phyloP scores from a whole-genome alignment of 805 yeast species.

The Yarrowia sp. region DNA sequence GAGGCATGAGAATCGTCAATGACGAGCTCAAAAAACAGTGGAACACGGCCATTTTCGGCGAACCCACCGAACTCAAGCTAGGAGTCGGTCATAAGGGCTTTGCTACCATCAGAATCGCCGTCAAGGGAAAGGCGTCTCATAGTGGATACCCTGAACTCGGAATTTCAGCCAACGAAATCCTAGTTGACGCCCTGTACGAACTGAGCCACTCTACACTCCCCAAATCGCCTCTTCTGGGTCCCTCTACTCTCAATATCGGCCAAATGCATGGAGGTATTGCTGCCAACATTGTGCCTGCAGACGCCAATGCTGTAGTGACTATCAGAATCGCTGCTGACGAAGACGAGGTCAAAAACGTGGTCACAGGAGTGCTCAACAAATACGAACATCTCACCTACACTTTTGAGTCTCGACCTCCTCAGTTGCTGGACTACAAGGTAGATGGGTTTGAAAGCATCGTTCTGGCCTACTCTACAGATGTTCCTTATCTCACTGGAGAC shows the following conservation, averaged over 20 bases:
- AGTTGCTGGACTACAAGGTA: constrained; percentile 53
- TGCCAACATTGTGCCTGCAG: constrained; percentile 59
- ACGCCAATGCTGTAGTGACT: constrained; percentile 48
- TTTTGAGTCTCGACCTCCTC: constrained; percentile 40
- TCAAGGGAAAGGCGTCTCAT: constrained; percentile 59
- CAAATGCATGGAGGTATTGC: constrained; percentile 60
- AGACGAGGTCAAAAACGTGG: constrained; percentile 40
- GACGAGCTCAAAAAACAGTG: constrained; percentile 40
- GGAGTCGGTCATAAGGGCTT: constrained; percentile 71
- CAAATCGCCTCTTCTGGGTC: constrained; percentile 51
- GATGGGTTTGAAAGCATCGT: constrained; percentile 59
- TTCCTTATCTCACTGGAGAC: constrained; percentile 43
- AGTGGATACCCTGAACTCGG: constrained; percentile 72
- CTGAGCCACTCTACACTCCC: constrained; percentile 49
- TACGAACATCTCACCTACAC: constrained; percentile 32
- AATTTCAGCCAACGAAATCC: constrained; percentile 54
- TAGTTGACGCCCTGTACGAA: constrained; percentile 50
- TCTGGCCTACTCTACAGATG: constrained; percentile 53
- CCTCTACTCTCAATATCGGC: constrained; percentile 62
- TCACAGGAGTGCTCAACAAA: constrained; percentile 40
- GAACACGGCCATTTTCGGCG: constrained; percentile 67
- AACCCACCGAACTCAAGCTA: constrained; percentile 66
- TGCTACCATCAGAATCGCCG: constrained; percentile 43
- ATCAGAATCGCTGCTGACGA: constrained; percentile 54
- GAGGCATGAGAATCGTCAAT: constrained; percentile 37